Base-by-base conservation (phyloP, 2,329 filamentous ascomycete species). In the Ophiostoma angusticollis region DNA sequence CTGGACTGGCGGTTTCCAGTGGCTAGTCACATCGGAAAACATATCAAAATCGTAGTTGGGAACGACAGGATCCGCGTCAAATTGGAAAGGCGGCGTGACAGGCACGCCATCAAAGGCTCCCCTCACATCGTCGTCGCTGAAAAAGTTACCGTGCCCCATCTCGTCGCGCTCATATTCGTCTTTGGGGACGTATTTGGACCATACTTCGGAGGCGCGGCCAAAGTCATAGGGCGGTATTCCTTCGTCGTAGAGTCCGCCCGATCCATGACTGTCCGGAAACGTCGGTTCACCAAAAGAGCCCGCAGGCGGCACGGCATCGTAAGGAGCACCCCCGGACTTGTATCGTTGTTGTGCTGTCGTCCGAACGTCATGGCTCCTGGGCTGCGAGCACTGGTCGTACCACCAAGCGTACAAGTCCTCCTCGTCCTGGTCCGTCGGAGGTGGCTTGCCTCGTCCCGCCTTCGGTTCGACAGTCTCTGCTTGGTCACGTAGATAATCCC, bases 21-120 rank as follows among this genome's bases (percentile, higher is more conserved):
- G 25, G 18, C 29, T 34, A 4, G 37, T 27, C 6, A 34, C 29
- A 5, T 43, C 45, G 6, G 43, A 42, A 25, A 45, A 44, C 12
- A 40, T 18, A 17, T 45, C 40, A 29, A 47, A 44, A n/a, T 44
- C 21, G 29, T 43, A 47, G n/a, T 41, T 31, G 1, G 45, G 42
- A 2, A 43, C 22, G 6, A 39, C 19, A 3, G 39, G 17, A 8
- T 32, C 34, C n/a, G 33, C n/a, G 5, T 30, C 39, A 21, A 31
- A n/a, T n/a, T n/a, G n/a, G n/a, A n/a, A n/a, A 35, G 11, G 16
- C 22, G n/a, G 25, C 9, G 19, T 24, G 14, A 13, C 16, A 8
- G 13, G 5, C 12, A n/a, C 11, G 2, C 16, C 28, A 5, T 28
- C 33, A 27, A 40, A 40, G 9, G 18, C 9, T 6, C 9, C 19